phyloP scores from a whole-genome alignment of 1,139 yeast genomes.

The Blastobotrys capitulatus region DNA sequence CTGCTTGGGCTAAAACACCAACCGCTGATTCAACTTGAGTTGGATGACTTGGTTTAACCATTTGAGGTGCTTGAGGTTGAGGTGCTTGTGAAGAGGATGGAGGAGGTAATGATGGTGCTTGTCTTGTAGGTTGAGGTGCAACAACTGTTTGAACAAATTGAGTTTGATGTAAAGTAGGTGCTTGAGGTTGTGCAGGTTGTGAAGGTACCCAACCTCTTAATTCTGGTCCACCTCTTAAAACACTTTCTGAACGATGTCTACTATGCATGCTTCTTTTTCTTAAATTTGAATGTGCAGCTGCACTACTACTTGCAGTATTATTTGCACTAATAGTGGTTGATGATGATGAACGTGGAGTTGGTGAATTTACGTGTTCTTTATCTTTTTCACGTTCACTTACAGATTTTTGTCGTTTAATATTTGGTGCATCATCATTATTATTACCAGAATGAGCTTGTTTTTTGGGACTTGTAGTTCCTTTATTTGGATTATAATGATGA shows the following conservation, averaged over 20 bases:
- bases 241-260: conserved; percentile 31
- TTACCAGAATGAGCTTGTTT: conserved; percentile 8
- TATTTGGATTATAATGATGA: conserved; percentile 28
- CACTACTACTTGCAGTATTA: conserved; percentile 11
- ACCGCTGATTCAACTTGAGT: conserved; percentile 9
- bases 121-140: conserved; percentile 3
- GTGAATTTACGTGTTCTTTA: conserved; percentile 14
- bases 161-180: neutral
- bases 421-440: conserved; percentile 13
- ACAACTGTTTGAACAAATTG: neutral
- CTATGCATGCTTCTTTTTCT: conserved; percentile 26
- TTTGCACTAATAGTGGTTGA: conserved; percentile 8
- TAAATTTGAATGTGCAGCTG: conserved; percentile 18
- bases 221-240: conserved; percentile 15
- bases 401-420: conserved; percentile 18
- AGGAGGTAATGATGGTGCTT: neutral
- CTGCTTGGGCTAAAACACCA: conserved; percentile 20
- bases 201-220: conserved; percentile 1
- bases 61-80: conserved; percentile 4
- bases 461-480: conserved; percentile 14
- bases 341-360: conserved; percentile 9
- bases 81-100: neutral
- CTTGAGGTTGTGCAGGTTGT: conserved; percentile 2
- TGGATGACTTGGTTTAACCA: neutral
- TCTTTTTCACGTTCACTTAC: conserved; percentile 16